A percentile compares a stretch with the other conserved stretches of the same genome.
Evolutionary conservation across 805 yeast species (phyloP).

Genomic region (Yueomyces sinensis): DNA sequence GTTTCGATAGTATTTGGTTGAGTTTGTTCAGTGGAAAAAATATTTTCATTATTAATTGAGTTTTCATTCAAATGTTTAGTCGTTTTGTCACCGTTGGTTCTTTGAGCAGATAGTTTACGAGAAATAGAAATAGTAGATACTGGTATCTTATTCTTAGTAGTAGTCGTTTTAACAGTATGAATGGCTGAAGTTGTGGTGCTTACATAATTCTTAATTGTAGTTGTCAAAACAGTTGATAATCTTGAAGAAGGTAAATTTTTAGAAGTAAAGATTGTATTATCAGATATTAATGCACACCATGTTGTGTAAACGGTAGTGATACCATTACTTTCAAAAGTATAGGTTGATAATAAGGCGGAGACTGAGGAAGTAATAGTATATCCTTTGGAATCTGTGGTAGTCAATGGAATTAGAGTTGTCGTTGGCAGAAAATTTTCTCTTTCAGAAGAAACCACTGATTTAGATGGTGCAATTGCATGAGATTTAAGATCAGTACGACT

Average conservation of each 20-base stretch:
- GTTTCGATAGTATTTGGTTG: no score
- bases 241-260: not conserved
- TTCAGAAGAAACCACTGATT: not conserved
- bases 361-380: not conserved
- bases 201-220: not conserved
- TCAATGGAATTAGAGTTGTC: not conserved
- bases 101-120: no score
- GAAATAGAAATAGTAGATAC: no score
- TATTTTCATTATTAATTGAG: no score
- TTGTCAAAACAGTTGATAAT: not conserved
- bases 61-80: no score
- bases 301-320: conserved; percentile 5
- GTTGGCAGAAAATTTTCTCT: not conserved
- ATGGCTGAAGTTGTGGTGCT: not conserved
- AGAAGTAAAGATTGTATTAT: no score
- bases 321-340: conserved; percentile 3
- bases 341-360: conserved; percentile 1
- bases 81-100: no score
- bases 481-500: not conserved
- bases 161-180: not conserved
- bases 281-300: conserved; percentile 5
- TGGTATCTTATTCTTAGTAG: no score
- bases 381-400: not conserved
- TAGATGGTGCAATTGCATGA: not conserved
- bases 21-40: no score